Evolutionary conservation across 768 basidiomycete genomes (phyloP).

Genomic region (Daedaleopsis sinensis): DNA sequence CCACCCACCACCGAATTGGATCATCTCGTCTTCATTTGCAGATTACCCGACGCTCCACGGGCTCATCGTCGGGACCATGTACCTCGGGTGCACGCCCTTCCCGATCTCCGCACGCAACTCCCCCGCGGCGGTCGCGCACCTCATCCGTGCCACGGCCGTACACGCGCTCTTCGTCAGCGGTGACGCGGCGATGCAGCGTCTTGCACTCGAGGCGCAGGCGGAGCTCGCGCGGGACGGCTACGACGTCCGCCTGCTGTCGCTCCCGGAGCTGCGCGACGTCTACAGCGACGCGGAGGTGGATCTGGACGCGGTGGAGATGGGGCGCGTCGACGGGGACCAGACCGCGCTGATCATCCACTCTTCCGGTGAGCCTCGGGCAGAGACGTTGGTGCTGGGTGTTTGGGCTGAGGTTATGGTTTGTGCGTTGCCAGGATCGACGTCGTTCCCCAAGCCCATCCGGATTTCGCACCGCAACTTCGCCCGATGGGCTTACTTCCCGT

Average conservation of each 20-base stretch:
- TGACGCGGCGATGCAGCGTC: slow-evolving; percentile 19
- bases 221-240: slow-evolving; percentile 9
- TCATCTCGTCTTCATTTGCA: neutral
- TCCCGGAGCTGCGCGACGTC: slow-evolving; percentile 24
- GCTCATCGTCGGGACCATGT: slow-evolving; percentile 18
- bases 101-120: slow-evolving; percentile 31
- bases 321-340: neutral
- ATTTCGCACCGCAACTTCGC: slow-evolving; percentile 21
- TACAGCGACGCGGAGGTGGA: slow-evolving; percentile 7
- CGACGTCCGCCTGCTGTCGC: slow-evolving; percentile 6
- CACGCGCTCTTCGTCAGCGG: slow-evolving; percentile 25
- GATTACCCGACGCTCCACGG: slow-evolving; percentile 29
- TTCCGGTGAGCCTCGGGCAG: slow-evolving; percentile 12
- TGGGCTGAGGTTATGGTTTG: neutral
- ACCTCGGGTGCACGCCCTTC: slow-evolving; percentile 24
- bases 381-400: neutral
- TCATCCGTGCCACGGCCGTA: slow-evolving; percentile 28
- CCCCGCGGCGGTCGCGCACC: slow-evolving; percentile 32
- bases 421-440: slow-evolving; percentile 27
- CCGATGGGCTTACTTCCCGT: slow-evolving; percentile 14
- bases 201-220: slow-evolving; percentile 20
- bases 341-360: slow-evolving; percentile 17
- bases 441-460: slow-evolving; percentile 33
- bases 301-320: slow-evolving; percentile 1
- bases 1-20: too few species aligned